Evolutionary conservation across 352 stramenopile species (phyloP).

Genomic region (Pythium aquatile): DNA sequence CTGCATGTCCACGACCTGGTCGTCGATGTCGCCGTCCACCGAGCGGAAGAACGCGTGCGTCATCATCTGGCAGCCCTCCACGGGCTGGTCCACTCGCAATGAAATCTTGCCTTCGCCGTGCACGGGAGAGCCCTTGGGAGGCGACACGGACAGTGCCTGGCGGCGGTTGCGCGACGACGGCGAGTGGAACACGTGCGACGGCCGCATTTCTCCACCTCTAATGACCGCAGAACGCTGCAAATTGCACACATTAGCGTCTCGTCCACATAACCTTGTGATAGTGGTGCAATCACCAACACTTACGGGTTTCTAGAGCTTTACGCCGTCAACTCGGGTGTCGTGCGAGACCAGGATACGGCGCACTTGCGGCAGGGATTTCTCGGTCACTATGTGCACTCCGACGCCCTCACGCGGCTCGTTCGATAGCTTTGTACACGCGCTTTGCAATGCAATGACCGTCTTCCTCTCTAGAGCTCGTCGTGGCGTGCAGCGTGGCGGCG

Average conservation of each 20-base stretch:
- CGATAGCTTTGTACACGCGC: not conserved
- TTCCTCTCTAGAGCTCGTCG: not conserved
- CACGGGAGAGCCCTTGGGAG: conserved; percentile 36
- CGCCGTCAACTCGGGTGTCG: not conserved
- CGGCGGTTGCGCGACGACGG: conserved; percentile 25
- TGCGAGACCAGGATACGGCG: not conserved
- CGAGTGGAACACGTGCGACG: conserved; percentile 18
- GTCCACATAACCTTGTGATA: not conserved
- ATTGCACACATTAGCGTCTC: not conserved
- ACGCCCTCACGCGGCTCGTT: not conserved
- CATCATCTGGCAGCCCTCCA: conserved; percentile 40
- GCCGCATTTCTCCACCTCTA: conserved; percentile 14
- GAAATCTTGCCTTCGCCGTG: conserved; percentile 43
- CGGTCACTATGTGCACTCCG: not conserved
- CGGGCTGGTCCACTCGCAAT: conserved; percentile 47
- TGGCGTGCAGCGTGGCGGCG: not conserved
- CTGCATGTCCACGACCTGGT: conserved; percentile 41
- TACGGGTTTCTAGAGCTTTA: not conserved
- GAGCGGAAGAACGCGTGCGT: conserved; percentile 48
- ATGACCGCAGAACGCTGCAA: not conserved
- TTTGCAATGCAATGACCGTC: not conserved
- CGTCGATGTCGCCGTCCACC: conserved; percentile 36
- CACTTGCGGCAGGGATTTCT: not conserved
- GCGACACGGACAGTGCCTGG: conserved; percentile 28
- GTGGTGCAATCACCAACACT: not conserved